Evolutionary conservation across 2,329 filamentous ascomycete genomes (phyloP).

Genomic region (Xylaria sp.): DNA sequence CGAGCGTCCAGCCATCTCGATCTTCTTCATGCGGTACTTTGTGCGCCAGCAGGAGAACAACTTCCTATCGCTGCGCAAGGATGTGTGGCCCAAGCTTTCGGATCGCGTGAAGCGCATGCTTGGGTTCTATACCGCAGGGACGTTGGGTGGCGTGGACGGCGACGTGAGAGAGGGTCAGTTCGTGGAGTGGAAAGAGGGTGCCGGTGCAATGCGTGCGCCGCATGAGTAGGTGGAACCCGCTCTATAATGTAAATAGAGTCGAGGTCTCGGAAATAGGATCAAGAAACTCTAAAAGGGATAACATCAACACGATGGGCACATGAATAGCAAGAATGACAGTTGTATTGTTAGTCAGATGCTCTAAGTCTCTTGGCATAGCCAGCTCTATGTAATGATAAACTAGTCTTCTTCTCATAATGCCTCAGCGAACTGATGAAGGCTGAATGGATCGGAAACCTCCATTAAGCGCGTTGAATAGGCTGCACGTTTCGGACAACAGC

Average conservation of each 20-base stretch:
- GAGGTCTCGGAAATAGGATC: too few species aligned
- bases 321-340: too few species aligned
- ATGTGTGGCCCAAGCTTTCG: background rate
- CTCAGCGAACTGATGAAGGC: background rate
- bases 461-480: conserved; percentile 19
- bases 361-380: too few species aligned
- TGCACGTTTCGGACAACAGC: conserved; percentile 25
- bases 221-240: background rate
- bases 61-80: background rate
- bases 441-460: background rate
- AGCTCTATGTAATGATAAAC: background rate
- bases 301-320: too few species aligned
- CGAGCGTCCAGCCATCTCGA: background rate
- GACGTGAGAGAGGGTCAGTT: background rate
- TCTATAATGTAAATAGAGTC: too few species aligned
- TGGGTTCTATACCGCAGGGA: background rate
- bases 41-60: background rate
- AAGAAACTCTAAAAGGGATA: too few species aligned
- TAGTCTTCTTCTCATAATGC: background rate
- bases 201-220: background rate
- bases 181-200: background rate
- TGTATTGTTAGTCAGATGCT: too few species aligned
- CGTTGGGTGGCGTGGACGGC: background rate
- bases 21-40: background rate
- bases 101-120: background rate